A percentile compares a stretch with the other conserved stretches of the same genome.
phyloP scores from a whole-genome alignment of 257 asterid genomes.

The Apocynum venetum region DNA sequence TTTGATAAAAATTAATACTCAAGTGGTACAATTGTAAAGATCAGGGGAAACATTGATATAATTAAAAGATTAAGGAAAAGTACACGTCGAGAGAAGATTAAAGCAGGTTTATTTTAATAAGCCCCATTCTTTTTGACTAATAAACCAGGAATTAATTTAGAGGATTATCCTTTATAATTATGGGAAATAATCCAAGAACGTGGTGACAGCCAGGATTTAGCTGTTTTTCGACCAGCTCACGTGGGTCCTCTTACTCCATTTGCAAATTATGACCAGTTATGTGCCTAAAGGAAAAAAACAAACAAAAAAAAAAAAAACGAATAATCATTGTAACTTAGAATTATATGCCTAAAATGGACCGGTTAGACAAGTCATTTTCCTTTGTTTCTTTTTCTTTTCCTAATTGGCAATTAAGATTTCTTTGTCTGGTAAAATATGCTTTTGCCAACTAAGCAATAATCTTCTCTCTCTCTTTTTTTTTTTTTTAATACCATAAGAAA shows the following conservation, averaged over 20 bases:
- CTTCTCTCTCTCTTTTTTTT: too few relatives aligned
- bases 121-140: not conserved
- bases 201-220: constrained; percentile 11
- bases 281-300: too few relatives aligned
- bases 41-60: too few relatives aligned
- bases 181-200: constrained; percentile 6
- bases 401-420: not conserved
- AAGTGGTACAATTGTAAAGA: too few relatives aligned
- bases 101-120: not conserved
- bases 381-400: not conserved
- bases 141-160: not conserved
- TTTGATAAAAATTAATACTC: too few relatives aligned
- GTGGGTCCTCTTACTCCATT: not conserved
- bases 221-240: not conserved
- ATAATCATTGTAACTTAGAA: not conserved
- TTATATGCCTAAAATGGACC: not conserved
- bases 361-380: not conserved
- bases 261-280: not conserved
- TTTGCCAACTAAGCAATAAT: too few relatives aligned
- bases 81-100: not conserved
- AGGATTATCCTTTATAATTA: not conserved
- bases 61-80: not conserved
- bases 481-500: too few relatives aligned
- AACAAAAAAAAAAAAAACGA: too few relatives aligned
- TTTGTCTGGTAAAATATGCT: not conserved